These are phyloP conservation scores for Elaeagnus macrophylla DNA, from an alignment of 306 rosid genomes.

Conservation along the genomic window DNA sequence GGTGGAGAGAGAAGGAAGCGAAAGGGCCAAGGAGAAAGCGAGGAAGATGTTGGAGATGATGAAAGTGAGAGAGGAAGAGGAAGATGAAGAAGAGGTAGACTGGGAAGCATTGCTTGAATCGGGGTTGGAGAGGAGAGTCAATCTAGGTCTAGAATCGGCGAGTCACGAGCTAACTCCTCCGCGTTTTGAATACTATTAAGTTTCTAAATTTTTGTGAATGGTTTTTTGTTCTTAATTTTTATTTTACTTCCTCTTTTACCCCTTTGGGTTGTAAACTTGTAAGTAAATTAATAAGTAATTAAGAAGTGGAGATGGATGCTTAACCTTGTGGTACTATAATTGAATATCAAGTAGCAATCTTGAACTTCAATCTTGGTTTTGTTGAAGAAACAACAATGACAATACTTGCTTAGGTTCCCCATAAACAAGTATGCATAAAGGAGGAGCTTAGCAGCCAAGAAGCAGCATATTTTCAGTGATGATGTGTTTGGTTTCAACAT, in stretches of 20 bases:
- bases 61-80: constrained; percentile 37
- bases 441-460: too few relatives aligned
- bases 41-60: constrained; percentile 48
- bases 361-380: too few relatives aligned
- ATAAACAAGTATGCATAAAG: too few relatives aligned
- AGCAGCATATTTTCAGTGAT: too few relatives aligned
- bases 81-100: constrained; percentile 51
- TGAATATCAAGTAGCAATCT: too few relatives aligned
- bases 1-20: constrained; percentile 47
- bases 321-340: too few relatives aligned
- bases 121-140: constrained; percentile 30
- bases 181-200: constrained; percentile 45
- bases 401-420: too few relatives aligned
- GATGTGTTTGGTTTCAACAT: too few relatives aligned
- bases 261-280: too few relatives aligned
- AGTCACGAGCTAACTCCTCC: constrained; percentile 28
- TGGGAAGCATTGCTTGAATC: constrained; percentile 74
- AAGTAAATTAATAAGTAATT: too few relatives aligned
- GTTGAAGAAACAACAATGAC: too few relatives aligned
- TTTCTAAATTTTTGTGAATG: background rate
- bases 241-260: background rate
- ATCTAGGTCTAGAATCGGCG: constrained; percentile 18
- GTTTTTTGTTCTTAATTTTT: constrained; percentile 10
- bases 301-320: too few relatives aligned
- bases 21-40: constrained; percentile 44